Base-by-base conservation (phyloP, 257 asterid species). In the Thymus quinquecostatus region DNA sequence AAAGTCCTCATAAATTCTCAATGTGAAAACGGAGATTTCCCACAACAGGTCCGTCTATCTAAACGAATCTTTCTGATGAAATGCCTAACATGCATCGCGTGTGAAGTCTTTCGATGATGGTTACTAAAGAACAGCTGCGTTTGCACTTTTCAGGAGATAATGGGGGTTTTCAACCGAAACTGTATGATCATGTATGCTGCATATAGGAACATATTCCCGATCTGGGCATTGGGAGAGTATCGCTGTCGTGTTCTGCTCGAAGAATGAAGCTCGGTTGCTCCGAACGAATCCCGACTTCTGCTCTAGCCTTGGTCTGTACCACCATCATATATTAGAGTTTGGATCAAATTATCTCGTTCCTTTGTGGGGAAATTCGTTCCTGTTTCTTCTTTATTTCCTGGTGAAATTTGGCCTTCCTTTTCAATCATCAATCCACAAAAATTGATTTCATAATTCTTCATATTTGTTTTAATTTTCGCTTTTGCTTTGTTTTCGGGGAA, bases 201-300 rank as follows among this genome's bases (percentile, higher is more conserved):
- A 38, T 92, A 92, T 75, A 81, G 96, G 84, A 85, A 86, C 51
- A 88, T 92, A 66, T 92, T 92, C 81, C 97, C 98, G 1, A 87
- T 92, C n/a, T 92, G 98, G 98, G 98, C 98, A 9, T 70, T 92
- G 65, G 98, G 97, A 49, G 98, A 92, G 68, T 92, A 92, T 60
- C 75, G 75, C 44, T 43, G 71, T 58, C 78, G 70, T 57, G 91
- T 93, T 64, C 86, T 87, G 36, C 85, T 71, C 51, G 33, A 78
- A 38, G 41, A 60, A 51, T 89, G 85, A 86, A 36, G 5, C 21
- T 36, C 5, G 73, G 33, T 21, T 32, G 64, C 68, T 60, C 61
- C 66, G 2, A 66, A 64, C 62, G 38, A 68, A 58, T 38, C 57
- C 38, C 40, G 70, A 60, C 63, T 68, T 41, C 34, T 12, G 53